These are phyloP conservation scores for Vachellia collinsii DNA, from an alignment of 306 rosid species.

Conservation along the genomic window DNA sequence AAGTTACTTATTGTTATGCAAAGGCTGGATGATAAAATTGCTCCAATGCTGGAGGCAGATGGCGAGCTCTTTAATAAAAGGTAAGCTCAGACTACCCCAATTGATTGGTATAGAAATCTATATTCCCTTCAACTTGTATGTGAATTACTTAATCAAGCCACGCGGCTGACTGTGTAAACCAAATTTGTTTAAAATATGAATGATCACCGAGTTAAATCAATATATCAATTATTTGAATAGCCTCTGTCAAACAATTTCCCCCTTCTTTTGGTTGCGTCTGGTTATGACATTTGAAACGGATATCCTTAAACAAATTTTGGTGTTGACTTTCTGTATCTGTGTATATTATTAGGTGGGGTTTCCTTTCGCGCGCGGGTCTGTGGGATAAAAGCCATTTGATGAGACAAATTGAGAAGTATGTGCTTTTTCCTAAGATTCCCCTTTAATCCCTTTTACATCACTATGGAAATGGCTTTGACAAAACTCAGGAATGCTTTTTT, in stretches of 20 bases:
- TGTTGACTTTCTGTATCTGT: conserved; percentile 33
- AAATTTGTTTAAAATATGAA: conserved; percentile 1
- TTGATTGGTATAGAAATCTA: conserved; percentile 28
- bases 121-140: background rate
- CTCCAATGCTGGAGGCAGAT: conserved; percentile 87
- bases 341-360: conserved; percentile 89
- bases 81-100: conserved; percentile 40
- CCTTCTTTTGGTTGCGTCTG: background rate
- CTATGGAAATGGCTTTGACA: background rate
- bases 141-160: conserved; percentile 1
- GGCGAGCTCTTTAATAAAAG: conserved; percentile 90
- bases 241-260: background rate
- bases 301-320: background rate
- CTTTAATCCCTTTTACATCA: conserved; percentile 16
- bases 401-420: conserved; percentile 99
- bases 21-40: conserved; percentile 90
- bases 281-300: background rate
- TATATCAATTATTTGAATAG: conserved; percentile 4
- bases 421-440: conserved; percentile 25
- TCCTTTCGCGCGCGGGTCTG: conserved; percentile 89
- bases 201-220: background rate
- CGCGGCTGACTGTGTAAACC: conserved; percentile 16
- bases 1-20: conserved; percentile 94
- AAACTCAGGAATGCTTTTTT: background rate
- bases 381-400: conserved; percentile 99